Evolutionary conservation across 768 basidiomycete species (phyloP).

Genomic region (Lactifluus pinguis): DNA sequence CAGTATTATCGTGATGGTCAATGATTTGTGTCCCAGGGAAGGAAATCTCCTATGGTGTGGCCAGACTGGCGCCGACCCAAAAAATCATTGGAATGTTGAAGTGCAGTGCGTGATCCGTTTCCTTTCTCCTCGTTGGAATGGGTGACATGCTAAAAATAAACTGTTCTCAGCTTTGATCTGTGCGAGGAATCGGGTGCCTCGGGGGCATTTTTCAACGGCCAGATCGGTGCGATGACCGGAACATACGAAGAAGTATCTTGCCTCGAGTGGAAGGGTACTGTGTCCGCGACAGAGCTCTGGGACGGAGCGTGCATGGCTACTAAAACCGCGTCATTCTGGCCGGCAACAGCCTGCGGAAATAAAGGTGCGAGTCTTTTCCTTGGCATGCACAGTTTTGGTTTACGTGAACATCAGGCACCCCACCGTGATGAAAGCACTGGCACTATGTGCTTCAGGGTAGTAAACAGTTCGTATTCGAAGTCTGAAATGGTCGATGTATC

Average conservation of each 20-base stretch:
- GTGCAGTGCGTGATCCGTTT: conserved; percentile 37
- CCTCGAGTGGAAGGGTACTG: conserved; percentile 48
- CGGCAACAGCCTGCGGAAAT: conserved; percentile 43
- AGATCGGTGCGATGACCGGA: conserved; percentile 41
- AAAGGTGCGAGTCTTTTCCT: conserved; percentile 29
- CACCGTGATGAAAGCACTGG: background rate
- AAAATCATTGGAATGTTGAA: conserved; percentile 25
- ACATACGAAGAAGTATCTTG: conserved; percentile 48
- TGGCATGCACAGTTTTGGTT: background rate
- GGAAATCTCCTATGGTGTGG: conserved; percentile 50
- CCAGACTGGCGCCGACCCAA: conserved; percentile 38
- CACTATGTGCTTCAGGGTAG: background rate
- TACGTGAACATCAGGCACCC: background rate
- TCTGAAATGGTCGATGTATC: background rate
- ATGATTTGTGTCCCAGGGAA: conserved; percentile 36
- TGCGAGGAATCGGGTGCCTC: conserved; percentile 50
- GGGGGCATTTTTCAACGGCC: conserved; percentile 46
- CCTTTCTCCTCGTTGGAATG: background rate
- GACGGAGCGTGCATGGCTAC: conserved; percentile 45
- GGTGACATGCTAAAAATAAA: background rate
- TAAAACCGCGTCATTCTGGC: conserved; percentile 44
- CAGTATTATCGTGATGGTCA: conserved; percentile 45
- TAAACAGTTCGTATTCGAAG: background rate
- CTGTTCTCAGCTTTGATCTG: conserved; percentile 44
- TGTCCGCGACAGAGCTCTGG: conserved; percentile 34